Base-by-base conservation (phyloP, 139 green algal species). In the Chlamydomonas applanata region DNA sequence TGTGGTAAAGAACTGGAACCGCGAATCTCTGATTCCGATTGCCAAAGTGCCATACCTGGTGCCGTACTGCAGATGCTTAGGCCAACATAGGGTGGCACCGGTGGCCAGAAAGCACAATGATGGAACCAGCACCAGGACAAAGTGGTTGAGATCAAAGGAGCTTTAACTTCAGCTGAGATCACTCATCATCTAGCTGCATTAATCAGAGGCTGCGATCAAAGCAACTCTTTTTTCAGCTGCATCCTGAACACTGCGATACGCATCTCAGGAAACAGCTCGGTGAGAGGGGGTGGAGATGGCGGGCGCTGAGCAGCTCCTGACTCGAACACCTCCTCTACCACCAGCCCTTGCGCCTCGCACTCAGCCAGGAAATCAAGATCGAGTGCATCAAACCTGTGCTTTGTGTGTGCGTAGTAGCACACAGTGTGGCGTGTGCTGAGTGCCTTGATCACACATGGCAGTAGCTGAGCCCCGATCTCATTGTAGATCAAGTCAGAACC, bases 401-500 rank as follows among this genome's bases (percentile, higher is more conserved):
- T 72, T 0, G 79, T 80, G 69, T 84, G 79, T 61, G 68, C 74
- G 45, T 84, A 84, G n/a, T 71, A 65, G 25, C 75, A 60, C 24
- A 54, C 29, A 24, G 69, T 68, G 73, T 72, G 35, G 5, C 22
- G 16, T 2, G 33, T 49, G 29, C 52, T 36, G 45, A 84, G 53
- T 16, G 25, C 61, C 20, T 63, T 36, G 0, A 84, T 59, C 33
- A 80, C 79, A 35, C 71, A 45, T 0, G 67, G 67, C 34, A 74
- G 57, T 19, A 46, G 14, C n/a, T 1, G 27, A 9, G 73, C 63
- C 0, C 79, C 79, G 1, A 74, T 25, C 13, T 74, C 44, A 40
- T 77, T 84, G 74, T 84, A 84, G 20, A 84, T 71, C 14, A 84
- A 69, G 32, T 84, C 79, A 22, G 56, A 61, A 14, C 73, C 79